phyloP scores from a whole-genome alignment of 257 asterid genomes.

The Schizonepeta tenuifolia region DNA sequence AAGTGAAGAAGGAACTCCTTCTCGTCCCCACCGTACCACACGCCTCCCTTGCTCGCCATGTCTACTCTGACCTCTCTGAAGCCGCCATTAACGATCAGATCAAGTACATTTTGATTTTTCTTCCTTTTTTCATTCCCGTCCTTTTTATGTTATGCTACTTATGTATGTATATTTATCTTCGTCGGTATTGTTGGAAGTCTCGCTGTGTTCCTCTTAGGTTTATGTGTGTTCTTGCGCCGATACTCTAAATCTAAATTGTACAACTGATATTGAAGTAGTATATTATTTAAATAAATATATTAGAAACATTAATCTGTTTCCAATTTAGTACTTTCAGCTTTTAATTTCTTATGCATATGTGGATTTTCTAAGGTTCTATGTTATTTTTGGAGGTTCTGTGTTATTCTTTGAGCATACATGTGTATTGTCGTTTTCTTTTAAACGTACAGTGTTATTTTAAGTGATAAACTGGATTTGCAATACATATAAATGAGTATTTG shows the following conservation, averaged over 20 bases:
- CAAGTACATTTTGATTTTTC: slow-evolving; percentile 43
- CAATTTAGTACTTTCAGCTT: background rate
- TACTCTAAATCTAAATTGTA: background rate
- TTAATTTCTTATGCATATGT: background rate
- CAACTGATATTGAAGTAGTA: too few species aligned
- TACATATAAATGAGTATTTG: too few species aligned
- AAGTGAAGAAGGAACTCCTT: slow-evolving; percentile 52
- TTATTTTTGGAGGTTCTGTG: background rate
- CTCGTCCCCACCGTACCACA: slow-evolving; percentile 52
- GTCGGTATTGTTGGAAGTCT: background rate
- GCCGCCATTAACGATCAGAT: slow-evolving; percentile 62
- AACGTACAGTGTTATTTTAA: too few species aligned
- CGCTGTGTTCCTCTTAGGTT: background rate
- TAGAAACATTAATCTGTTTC: background rate
- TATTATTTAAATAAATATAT: background rate
- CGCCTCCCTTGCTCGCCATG: slow-evolving; percentile 59
- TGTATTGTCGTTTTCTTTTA: background rate
- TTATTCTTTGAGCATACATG: background rate
- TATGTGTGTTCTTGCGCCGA: background rate
- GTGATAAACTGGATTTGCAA: too few species aligned
- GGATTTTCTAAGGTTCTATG: background rate
- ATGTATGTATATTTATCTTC: too few species aligned
- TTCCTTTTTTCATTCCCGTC: background rate
- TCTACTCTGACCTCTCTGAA: slow-evolving; percentile 45
- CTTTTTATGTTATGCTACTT: too few species aligned